Evolutionary conservation across 2,329 filamentous ascomycete species (phyloP), one percentile per base, ranked within the genome.

Genomic region (Pseudofabraea citricarpa): DNA sequence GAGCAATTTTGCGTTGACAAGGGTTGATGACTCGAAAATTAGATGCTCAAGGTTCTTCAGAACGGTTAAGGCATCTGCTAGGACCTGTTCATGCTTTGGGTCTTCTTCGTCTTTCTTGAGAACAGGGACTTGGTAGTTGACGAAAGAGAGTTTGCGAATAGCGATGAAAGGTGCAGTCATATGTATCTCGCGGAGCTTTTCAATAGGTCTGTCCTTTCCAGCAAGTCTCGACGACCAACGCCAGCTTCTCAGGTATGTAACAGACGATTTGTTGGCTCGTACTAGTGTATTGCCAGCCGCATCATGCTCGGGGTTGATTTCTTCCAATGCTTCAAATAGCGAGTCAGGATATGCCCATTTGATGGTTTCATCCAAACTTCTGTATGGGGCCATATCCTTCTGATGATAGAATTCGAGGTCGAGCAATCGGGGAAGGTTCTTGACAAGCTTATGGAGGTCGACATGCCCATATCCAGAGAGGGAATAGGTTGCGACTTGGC

Each of bases 371-470:
- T 76, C 70, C 5, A 82, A 67, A 26, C 70, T 62, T 31, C 84
- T 71, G 58, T 82, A 88, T 0, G 85, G 85, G 2, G 83, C 73
- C 49, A 77, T 67, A 56, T 94, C 87, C 38, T 77, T 70, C 9
- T 74, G 75, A 52, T 90, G 85, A 49, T 82, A 83, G 13, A 95
- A 73, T 45, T 89, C 79, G 23, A 96, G 64, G 38, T 83, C 75
- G 40, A 75, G 74, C 13, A 95, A 70, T 37, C 79, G 80, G 0
- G 83, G 82, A 5, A 89, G 73, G 36, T 76, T 71, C 31, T 72
- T 69, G 16, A 94, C 68, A 39, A 95, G 63, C 20, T 69, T 64
- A 29, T 67, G 60, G 16, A 87, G 58, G 46, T 81, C 73, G 44
- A 82, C 68, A 18, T 76, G 72, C 9, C 73, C 74, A 32, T 70